Conservation (phyloP, 495 filamentous ascomycete genomes). For the Penicillium lividum region DNA sequence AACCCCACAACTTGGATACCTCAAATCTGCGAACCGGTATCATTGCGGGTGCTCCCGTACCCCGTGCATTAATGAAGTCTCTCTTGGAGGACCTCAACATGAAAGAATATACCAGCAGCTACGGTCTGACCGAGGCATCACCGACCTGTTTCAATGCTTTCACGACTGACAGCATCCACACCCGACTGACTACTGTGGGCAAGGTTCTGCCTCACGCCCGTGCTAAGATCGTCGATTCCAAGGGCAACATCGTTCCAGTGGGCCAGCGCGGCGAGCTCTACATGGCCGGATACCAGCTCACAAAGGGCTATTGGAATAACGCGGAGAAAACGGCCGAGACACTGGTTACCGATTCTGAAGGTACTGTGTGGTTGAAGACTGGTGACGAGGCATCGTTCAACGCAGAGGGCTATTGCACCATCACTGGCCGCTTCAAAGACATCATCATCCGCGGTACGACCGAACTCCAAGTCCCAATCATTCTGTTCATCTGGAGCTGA, state of each 20-base stretch:
- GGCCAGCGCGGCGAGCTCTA: constrained; percentile 65
- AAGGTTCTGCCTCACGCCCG: constrained; percentile 66
- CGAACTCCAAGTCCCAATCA: not conserved
- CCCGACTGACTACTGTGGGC: constrained; percentile 62
- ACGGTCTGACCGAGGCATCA: constrained; percentile 71
- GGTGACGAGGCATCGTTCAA: constrained; percentile 71
- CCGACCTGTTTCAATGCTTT: constrained; percentile 73
- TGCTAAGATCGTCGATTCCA: constrained; percentile 64
- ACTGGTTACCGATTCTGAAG: constrained; percentile 57
- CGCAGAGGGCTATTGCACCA: constrained; percentile 61
- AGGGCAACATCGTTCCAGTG: constrained; percentile 60
- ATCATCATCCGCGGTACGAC: constrained; percentile 70
- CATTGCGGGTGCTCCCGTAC: constrained; percentile 67
- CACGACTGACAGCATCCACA: constrained; percentile 61
- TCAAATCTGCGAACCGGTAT: constrained; percentile 63
- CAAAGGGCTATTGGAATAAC: constrained; percentile 71
- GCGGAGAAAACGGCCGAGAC: constrained; percentile 66
- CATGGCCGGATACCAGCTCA: constrained; percentile 68
- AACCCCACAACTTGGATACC: constrained; percentile 48
- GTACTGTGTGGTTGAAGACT: constrained; percentile 65
- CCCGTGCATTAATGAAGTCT: constrained; percentile 62
- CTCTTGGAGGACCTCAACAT: constrained; percentile 62
- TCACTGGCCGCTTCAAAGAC: constrained; percentile 79
- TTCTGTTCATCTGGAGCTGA: not conserved
- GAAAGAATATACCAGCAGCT: constrained; percentile 67